Conservation (phyloP, 805 yeast genomes). For the Cyberlindnera maclurae region DNA sequence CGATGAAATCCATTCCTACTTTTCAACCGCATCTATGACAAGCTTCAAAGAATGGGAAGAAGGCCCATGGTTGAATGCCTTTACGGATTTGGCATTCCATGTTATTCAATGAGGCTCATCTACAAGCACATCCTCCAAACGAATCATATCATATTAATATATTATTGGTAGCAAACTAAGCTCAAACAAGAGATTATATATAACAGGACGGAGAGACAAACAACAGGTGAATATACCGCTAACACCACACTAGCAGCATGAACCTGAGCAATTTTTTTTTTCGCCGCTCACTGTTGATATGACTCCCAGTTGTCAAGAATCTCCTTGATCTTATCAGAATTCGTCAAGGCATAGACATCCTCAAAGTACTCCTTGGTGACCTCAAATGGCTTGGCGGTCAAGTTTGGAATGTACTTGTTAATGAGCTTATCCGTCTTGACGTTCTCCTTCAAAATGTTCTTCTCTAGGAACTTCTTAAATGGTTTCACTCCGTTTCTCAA, state of each 20-base stretch:
- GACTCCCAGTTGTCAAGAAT: constrained; percentile 94
- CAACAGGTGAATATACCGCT: constrained; percentile 1
- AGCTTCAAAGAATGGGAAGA: constrained; percentile 22
- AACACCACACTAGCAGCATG: constrained; percentile 22
- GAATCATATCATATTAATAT: constrained; percentile 3
- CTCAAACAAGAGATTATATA: neutral
- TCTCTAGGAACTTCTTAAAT: constrained; percentile 93
- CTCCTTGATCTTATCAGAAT: constrained; percentile 82
- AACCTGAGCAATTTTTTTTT: neutral
- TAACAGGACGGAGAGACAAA: neutral
- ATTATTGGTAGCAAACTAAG: constrained; percentile 3
- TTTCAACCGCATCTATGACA: constrained; percentile 18
- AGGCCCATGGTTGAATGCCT: constrained; percentile 44
- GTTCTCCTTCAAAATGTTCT: constrained; percentile 91
- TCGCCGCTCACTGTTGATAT: constrained; percentile 41
- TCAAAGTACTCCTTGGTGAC: constrained; percentile 95
- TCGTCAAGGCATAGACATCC: constrained; percentile 88
- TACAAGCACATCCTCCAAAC: neutral
- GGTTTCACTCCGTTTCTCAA: constrained; percentile 98
- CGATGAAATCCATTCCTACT: constrained; percentile 27
- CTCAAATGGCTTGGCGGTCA: constrained; percentile 96
- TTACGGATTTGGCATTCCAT: constrained; percentile 46
- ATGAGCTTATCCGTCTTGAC: constrained; percentile 91
- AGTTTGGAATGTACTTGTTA: constrained; percentile 95
- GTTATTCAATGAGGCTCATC: constrained; percentile 1